phyloP scores from a whole-genome alignment of 2,329 filamentous ascomycete genomes.

The Dactylellina sp. region DNA sequence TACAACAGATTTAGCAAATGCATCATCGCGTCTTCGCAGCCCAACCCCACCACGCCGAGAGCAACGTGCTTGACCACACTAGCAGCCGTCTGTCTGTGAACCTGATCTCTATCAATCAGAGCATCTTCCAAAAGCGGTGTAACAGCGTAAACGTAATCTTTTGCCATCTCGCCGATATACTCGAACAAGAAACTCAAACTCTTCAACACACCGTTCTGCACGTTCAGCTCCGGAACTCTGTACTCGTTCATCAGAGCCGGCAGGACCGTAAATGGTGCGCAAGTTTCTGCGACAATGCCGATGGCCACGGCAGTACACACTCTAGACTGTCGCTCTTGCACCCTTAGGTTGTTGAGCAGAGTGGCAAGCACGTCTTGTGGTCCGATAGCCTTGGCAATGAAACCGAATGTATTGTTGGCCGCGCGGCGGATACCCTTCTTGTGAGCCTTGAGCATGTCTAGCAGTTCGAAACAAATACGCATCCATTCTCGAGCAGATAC shows the following conservation, averaged over 20 bases:
- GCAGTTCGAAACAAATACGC: conserved; percentile 98
- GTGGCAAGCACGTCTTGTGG: conserved; percentile 97
- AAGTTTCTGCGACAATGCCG: conserved; percentile 97
- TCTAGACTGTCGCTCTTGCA: conserved; percentile 96
- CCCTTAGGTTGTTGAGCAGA: conserved; percentile 92
- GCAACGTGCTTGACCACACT: conserved; percentile 98
- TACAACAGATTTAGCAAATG: conserved; percentile 96
- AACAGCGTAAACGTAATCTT: conserved; percentile 98
- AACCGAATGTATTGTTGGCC: conserved; percentile 99
- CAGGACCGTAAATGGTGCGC: conserved; percentile 97
- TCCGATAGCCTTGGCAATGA: conserved; percentile 98
- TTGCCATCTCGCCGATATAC: conserved; percentile 99
- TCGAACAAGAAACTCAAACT: conserved; percentile 97
- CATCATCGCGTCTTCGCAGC: conserved; percentile 98
- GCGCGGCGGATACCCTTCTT: conserved; percentile 99
- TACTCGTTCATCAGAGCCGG: conserved; percentile 99
- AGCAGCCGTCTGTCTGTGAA: conserved; percentile 95
- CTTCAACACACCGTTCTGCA: conserved; percentile 98
- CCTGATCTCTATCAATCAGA: conserved; percentile 96
- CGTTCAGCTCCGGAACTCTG: conserved; percentile 95
- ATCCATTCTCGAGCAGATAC: conserved; percentile 99
- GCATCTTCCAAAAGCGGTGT: conserved; percentile 96
- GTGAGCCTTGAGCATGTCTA: conserved; percentile 99
- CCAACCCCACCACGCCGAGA: conserved; percentile 94
- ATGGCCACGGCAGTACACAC: conserved; percentile 99